Conservation (phyloP, 306 rosid genomes). For the Cucurbita maxima region DNA sequence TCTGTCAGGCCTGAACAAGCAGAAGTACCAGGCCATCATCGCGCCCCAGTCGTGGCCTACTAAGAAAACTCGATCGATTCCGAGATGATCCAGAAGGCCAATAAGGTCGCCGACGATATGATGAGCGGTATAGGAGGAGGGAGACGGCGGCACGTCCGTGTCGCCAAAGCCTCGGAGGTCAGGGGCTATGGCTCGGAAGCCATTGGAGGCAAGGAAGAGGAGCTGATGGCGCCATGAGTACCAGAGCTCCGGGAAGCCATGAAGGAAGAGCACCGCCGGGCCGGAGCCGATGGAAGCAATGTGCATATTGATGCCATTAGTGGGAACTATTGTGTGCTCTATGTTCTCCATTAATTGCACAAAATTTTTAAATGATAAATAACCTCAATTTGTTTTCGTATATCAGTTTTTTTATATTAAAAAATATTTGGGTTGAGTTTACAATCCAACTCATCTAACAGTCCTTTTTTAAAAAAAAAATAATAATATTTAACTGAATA, state of each 20-base stretch:
- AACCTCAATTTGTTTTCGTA: too few relatives aligned
- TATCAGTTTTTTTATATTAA: too few relatives aligned
- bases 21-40: background rate
- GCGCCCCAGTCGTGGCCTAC: background rate
- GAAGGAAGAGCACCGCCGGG: background rate
- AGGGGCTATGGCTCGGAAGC: background rate
- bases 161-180: background rate
- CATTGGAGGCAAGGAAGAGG: background rate
- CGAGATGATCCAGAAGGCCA: background rate
- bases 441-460: too few relatives aligned
- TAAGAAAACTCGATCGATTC: background rate
- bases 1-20: background rate
- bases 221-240: background rate
- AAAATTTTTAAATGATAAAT: too few relatives aligned
- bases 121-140: background rate
- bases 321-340: background rate
- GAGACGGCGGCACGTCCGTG: background rate
- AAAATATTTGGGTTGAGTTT: too few relatives aligned
- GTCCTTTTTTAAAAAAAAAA: too few relatives aligned
- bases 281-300: background rate
- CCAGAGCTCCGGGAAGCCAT: background rate
- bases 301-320: background rate
- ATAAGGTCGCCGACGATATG: background rate
- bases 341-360: background rate
- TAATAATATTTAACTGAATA: too few relatives aligned